Conservation (phyloP, 2,329 filamentous ascomycete genomes). For the Aspergillus nomiae region DNA sequence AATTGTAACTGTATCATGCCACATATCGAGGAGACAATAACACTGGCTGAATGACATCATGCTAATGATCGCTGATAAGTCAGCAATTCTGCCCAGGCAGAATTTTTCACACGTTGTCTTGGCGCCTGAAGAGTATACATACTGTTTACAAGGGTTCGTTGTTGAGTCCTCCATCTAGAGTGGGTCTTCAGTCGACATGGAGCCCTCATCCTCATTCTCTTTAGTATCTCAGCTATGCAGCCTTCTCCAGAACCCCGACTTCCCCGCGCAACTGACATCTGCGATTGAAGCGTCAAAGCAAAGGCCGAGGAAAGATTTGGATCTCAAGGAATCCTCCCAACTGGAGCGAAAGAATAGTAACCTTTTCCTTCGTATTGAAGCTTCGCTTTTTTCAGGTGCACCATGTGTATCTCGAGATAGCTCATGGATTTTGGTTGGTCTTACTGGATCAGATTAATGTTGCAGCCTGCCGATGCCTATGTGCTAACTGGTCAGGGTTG, state of each 20-base stretch:
- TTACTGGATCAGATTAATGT: not conserved
- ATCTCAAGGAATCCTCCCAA: not conserved
- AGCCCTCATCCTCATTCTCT: not conserved
- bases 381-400: slow-evolving; percentile 1
- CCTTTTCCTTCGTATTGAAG: slow-evolving; percentile 15
- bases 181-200: slow-evolving; percentile 2
- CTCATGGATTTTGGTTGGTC: slow-evolving; percentile 3
- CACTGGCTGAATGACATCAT: not conserved
- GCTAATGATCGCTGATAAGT: not conserved
- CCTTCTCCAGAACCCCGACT: slow-evolving; percentile 12
- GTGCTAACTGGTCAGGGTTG: slow-evolving; percentile 14
- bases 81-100: slow-evolving; percentile 20
- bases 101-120: slow-evolving; percentile 7
- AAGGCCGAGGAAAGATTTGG: not conserved
- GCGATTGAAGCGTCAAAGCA: not conserved
- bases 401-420: not conserved
- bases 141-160: not conserved
- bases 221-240: slow-evolving; percentile 15
- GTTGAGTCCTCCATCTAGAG: not conserved
- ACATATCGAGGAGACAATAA: not conserved
- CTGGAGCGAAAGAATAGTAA: not conserved
- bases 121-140: not conserved
- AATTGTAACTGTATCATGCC: not conserved
- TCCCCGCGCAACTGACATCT: slow-evolving; percentile 13
- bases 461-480: not conserved